Base-by-base conservation (phyloP, 1,284 basidiomycete species). In the Athelia sp. region DNA sequence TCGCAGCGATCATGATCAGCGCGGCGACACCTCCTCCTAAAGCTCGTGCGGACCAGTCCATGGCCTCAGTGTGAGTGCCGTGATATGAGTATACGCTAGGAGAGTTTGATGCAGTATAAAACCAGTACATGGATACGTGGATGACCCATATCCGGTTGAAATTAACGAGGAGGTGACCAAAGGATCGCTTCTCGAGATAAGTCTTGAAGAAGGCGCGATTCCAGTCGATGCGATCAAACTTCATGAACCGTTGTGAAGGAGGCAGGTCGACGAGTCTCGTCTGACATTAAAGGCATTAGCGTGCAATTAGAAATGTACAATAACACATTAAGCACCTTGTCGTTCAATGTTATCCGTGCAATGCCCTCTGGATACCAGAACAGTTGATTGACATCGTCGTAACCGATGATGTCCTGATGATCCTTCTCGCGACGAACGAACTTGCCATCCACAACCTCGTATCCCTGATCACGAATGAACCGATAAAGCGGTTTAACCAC, bases 281-380 rank as follows among this genome's bases (percentile, higher is more conserved):
- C 84, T 92, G 55, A 15, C 38, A 45, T 47, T 45, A 46, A 36
- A 50, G 44, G 49, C 43, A 48, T 48, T 44, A 36, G 36, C 10
- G 44, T 35, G 31, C 26, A 29, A 29, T 4, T 13, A 29, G 26
- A 38, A 23, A 32, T 36, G 40, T 18, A 22, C 24, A 23, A 45
- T 42, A 17, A 18, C 45, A 48, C 19, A 34, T 31, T 32, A 46
- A 46, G 15, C 58, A 89, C 89, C 78, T 93, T 95, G 75, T 98
- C 93, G 19, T 74, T 81, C 36, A 98, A 77, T 13, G 85, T 79
- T 60, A 99, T 98, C 36, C 93, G 79, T 23, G 93, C 90, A 60
- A 99, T 96, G 36, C 97, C 97, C 62, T 99, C 97, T 3, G 97
- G 97, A 67, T 99, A 99, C 96, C 96, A 99, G 72, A 99, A 99